phyloP scores from a whole-genome alignment of 371 early-diverging fungal genomes.

The Rhizopus arrhizus region DNA sequence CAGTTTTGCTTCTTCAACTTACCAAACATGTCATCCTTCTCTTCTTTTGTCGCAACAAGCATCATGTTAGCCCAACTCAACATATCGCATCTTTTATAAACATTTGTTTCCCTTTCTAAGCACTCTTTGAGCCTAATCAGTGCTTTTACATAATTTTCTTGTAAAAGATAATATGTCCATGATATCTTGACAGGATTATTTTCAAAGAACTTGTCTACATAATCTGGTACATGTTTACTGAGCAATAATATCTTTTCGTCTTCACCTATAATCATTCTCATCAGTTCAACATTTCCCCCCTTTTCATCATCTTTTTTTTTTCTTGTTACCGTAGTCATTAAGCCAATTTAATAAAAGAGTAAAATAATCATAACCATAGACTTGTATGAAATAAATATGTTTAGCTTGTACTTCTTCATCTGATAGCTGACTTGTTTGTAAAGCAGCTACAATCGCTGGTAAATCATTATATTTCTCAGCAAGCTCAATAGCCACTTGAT shows the following conservation, averaged over 20 bases:
- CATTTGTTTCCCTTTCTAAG: not conserved
- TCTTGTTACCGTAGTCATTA: not conserved
- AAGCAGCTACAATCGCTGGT: not conserved
- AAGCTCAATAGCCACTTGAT: slow-evolving; percentile 5
- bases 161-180: slow-evolving; percentile 8
- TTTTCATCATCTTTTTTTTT: not conserved
- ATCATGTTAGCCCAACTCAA: not conserved
- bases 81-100: slow-evolving; percentile 2
- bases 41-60: not conserved
- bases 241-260: not conserved
- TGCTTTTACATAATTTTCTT: slow-evolving; percentile 10
- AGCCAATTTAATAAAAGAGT: not conserved
- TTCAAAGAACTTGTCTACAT: slow-evolving; percentile 1
- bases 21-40: not conserved
- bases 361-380: slow-evolving; percentile 11
- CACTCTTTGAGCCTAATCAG: not conserved
- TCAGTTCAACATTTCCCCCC: not conserved
- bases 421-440: not conserved
- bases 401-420: not conserved
- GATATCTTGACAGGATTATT: not conserved
- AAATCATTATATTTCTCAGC: slow-evolving; percentile 10
- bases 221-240: not conserved
- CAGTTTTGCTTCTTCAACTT: not conserved
- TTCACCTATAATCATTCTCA: not conserved
- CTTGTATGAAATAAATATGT: not conserved